Evolutionary conservation across 768 basidiomycete genomes (phyloP), one percentile per base, ranked within the genome.

Genomic region (Pleurotus tuoliensis): DNA sequence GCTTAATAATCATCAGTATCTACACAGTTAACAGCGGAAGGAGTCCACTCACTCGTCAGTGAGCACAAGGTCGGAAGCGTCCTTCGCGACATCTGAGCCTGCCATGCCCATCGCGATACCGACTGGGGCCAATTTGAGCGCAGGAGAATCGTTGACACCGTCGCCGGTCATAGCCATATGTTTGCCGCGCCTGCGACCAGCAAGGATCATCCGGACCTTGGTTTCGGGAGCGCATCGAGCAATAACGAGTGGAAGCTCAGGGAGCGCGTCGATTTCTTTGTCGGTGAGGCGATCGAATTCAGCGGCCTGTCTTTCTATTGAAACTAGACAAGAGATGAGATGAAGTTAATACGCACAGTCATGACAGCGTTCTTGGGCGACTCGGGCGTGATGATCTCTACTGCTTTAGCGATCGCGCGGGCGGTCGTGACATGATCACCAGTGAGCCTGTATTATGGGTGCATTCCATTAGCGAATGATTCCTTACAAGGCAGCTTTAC

Each of bases 21-120:
- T 12, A 25, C 15, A 3, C 16, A n/a, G 20, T 7, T n/a, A 15
- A 30, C 5, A 20, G 57, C 88, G 84, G 62, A 91, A 86, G 12
- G 85, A 87, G 2, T 86, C 71, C 65, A 92, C 90, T 66, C 87
- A 87, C 69, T 87, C 86, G 66, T 87, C 83, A 88, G 90, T 88
- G 40, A 91, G 77, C 62, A 92, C 87, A 63, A 92, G 88, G 43
- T 68, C 73, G 2, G 73, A 72, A 18, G 71, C 73, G 48, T 73
- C 73, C 56, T 73, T 73, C 12, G 71, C 70, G 7, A 74, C 74
- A n/a, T 62, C 61, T 13, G 61, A 58, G 13, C 59, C 61, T 3
- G 59, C 60, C 64, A 53, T 90, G 41, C 60, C 57, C 46, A 60
- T 59, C 4, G 61, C 60, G 38, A 62, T 62, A 22, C 61, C 61